phyloP scores from a whole-genome alignment of 176 grass and related monocot genomes.

The Microstegium vimineum region DNA sequence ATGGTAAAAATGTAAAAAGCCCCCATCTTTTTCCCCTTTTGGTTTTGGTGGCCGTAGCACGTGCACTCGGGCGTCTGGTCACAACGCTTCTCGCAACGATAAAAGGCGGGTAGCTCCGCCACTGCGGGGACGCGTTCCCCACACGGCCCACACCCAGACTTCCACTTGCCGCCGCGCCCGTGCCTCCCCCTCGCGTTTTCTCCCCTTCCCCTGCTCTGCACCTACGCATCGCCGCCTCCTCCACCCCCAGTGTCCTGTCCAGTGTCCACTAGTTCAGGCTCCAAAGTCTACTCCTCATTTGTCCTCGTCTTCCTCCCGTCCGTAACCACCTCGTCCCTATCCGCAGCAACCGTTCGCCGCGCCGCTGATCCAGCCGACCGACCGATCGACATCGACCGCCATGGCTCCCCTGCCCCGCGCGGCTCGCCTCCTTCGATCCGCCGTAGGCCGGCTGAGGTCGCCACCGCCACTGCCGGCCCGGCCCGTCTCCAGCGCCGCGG shows the following conservation, averaged over 20 bases:
- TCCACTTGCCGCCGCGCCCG: not conserved
- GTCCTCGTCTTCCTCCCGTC: not conserved
- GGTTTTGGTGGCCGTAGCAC: no score
- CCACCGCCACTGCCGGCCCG: not conserved
- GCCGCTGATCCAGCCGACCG: not conserved
- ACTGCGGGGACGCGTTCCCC: not conserved
- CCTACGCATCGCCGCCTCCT: conserved; percentile 64
- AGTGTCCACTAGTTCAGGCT: not conserved
- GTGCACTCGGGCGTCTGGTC: no score
- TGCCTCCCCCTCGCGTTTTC: not conserved
- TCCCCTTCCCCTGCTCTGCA: conserved; percentile 19
- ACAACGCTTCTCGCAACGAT: not conserved
- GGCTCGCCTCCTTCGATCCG: conserved; percentile 37
- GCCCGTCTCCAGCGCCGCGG: conserved; percentile 26
- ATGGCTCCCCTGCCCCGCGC: conserved; percentile 40
- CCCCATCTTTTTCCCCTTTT: no score
- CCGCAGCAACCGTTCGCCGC: not conserved
- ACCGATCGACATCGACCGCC: not conserved
- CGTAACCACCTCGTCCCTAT: conserved; percentile 14
- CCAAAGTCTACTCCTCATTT: not conserved
- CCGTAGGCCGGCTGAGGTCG: conserved; percentile 21
- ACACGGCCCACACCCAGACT: not conserved
- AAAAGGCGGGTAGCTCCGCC: conserved; percentile 5
- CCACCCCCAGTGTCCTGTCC: not conserved
- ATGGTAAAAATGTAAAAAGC: no score